Base-by-base conservation (phyloP, 1,284 basidiomycete genomes). In the Testicularia cyperi region DNA sequence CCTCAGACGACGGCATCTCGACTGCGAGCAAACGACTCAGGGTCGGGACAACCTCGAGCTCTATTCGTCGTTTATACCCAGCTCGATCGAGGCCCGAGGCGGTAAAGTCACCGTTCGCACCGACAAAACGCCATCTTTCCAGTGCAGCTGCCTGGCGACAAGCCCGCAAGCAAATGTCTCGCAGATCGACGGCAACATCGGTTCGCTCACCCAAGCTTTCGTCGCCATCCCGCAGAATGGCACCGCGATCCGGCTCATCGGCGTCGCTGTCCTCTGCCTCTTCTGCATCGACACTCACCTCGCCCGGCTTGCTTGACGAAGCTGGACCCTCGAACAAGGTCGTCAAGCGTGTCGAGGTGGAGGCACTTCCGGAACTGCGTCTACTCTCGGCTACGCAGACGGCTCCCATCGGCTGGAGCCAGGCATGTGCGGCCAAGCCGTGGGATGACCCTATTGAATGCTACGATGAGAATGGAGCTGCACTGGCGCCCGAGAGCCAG, bases 301-400 rank as follows among this genome's bases (percentile, higher is more conserved):
- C n/a, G 10, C 14, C 13, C 2, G 6, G 15, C 16, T 7, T 3
- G 24, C 6, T 9, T 15, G 15, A 26, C 6, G 23, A 20, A 24
- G 21, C 20, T 10, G 14, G 24, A 15, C 9, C 22, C 6, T 21
- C 26, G 3, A 9, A 27, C 20, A 27, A n/a, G 2, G 20, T 19
- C 12, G 24, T n/a, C 14, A 20, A 34, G 24, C 35, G 12, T 8
- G 0, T 13, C 23, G 9, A 30, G 27, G 16, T 13, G 0, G 47
- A 56, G 16, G 21, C 35, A 10, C 42, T 62, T 10, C 58, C 58
- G 6, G 53, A 62, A 23, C 53, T 62, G n/a, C 44, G 58, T 15
- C 39, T 62, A n/a, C 48, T 62, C n/a, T 56, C 53, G 2, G 58
- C 58, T 12, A 56, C 58, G 0, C 47, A 48, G 30, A 62, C 58